phyloP scores from a whole-genome alignment of 1,284 basidiomycete species.

The Stereum hirsutum region DNA sequence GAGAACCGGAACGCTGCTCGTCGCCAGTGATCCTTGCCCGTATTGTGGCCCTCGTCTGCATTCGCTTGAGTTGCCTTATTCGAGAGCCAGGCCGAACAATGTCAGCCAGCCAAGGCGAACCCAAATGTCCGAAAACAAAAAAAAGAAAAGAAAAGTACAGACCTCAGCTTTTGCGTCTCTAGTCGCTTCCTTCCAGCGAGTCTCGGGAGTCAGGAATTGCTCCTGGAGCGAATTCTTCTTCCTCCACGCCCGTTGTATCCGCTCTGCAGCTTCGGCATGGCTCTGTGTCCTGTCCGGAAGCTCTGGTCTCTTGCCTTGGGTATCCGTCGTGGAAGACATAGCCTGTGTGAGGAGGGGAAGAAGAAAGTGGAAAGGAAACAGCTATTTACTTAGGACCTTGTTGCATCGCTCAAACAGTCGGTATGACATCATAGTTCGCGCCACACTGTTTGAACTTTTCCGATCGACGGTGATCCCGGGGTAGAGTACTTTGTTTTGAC shows the following conservation, averaged over 20 bases:
- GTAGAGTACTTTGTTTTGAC: no score
- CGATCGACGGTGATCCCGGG: no score
- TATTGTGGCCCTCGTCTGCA: conserved; percentile 34
- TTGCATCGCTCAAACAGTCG: no score
- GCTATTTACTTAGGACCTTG: no score
- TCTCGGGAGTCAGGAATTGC: conserved; percentile 10
- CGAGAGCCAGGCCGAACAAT: not conserved
- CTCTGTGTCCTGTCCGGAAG: no score
- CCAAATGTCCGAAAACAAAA: not conserved
- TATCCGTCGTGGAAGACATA: no score
- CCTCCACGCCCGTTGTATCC: conserved; percentile 25
- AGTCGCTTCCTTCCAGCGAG: conserved; percentile 6
- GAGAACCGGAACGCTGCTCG: conserved; percentile 33
- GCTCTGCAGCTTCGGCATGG: conserved; percentile 18
- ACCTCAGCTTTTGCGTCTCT: conserved; percentile 2
- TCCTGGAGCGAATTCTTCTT: conserved; percentile 11
- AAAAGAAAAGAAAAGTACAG: not conserved
- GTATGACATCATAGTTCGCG: no score
- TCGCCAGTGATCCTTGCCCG: conserved; percentile 34
- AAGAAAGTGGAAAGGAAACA: no score
- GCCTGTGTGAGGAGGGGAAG: no score
- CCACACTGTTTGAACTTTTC: no score
- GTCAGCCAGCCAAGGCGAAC: not conserved
- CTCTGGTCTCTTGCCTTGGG: no score
- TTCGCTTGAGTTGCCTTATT: conserved; percentile 30